phyloP scores from a whole-genome alignment of 1,139 yeast genomes.

The Zygosaccharomyces sapae region DNA sequence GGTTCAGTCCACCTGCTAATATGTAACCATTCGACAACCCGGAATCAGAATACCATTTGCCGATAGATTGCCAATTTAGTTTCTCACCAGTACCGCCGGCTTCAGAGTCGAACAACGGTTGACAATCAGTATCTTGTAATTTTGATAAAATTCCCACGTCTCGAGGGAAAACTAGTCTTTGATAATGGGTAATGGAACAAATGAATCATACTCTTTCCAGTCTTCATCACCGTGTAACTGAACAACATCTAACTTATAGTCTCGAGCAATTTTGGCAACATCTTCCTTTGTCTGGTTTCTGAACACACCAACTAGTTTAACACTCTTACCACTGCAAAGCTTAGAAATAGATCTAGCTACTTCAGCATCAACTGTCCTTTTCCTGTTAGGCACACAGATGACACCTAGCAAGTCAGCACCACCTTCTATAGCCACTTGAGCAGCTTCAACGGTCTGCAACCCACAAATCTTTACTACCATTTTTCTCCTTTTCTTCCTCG shows the following conservation, averaged over 20 bases:
- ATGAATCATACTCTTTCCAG: constrained; percentile 43
- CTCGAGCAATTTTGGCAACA: constrained; percentile 46
- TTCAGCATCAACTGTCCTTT: constrained; percentile 58
- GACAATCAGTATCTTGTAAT: constrained; percentile 38
- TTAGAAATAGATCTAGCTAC: constrained; percentile 54
- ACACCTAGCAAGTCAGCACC: constrained; percentile 82
- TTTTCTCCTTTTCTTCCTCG: too few species aligned
- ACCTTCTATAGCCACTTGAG: constrained; percentile 57
- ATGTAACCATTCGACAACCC: constrained; percentile 48
- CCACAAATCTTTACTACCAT: constrained; percentile 74
- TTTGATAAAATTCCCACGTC: constrained; percentile 37
- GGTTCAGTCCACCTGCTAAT: constrained; percentile 85
- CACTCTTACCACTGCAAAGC: constrained; percentile 31
- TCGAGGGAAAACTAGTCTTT: constrained; percentile 64
- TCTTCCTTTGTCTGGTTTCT: constrained; percentile 71
- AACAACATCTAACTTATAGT: constrained; percentile 63
- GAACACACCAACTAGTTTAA: constrained; percentile 75
- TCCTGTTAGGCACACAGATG: constrained; percentile 78
- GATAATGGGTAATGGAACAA: constrained; percentile 57
- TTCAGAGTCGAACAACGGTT: constrained; percentile 79
- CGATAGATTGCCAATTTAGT: constrained; percentile 64
- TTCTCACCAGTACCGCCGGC: constrained; percentile 85
- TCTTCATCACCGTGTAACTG: constrained; percentile 89
- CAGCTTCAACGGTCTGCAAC: constrained; percentile 61
- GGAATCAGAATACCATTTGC: constrained; percentile 37